phyloP scores from a whole-genome alignment of 2,329 filamentous ascomycete genomes.

The Calonectria henricotiae region DNA sequence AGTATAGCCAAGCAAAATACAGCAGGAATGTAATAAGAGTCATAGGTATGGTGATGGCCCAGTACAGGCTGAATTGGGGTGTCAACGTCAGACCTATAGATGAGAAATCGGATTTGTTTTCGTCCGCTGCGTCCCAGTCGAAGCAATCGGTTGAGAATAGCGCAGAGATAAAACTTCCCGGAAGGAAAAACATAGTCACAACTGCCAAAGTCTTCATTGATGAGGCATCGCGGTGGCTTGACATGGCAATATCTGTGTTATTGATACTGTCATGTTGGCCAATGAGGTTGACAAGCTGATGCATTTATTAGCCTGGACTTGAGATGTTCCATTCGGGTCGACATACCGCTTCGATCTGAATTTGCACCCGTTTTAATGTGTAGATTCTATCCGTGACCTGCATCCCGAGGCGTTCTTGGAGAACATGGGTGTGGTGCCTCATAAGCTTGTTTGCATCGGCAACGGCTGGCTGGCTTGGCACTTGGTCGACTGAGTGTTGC shows the following conservation, averaged over 20 bases:
- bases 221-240: slow-evolving; percentile 60
- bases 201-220: slow-evolving; percentile 64
- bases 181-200: slow-evolving; percentile 63
- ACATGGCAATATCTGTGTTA: slow-evolving; percentile 57
- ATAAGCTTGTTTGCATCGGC: slow-evolving; percentile 47
- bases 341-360: slow-evolving; percentile 61
- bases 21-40: slow-evolving; percentile 57
- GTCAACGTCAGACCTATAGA: slow-evolving; percentile 54
- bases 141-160: slow-evolving; percentile 60
- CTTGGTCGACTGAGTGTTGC: slow-evolving; percentile 34
- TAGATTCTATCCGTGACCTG: slow-evolving; percentile 59
- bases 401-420: slow-evolving; percentile 57
- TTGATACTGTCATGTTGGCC: slow-evolving; percentile 58
- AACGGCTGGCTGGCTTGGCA: background rate
- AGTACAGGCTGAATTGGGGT: slow-evolving; percentile 61
- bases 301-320: slow-evolving; percentile 33
- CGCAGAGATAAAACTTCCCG: slow-evolving; percentile 62
- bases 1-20: slow-evolving; percentile 57
- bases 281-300: slow-evolving; percentile 59
- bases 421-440: slow-evolving; percentile 51
- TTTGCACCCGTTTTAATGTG: slow-evolving; percentile 57
- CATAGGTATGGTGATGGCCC: slow-evolving; percentile 61
- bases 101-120: slow-evolving; percentile 38
- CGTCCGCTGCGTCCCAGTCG: slow-evolving; percentile 52
- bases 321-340: too few relatives aligned